A percentile compares a stretch with the other conserved stretches of the same genome.
Evolutionary conservation across 192 early-diverging fungal genomes (phyloP).

Genomic region (Mortierella alpina): DNA sequence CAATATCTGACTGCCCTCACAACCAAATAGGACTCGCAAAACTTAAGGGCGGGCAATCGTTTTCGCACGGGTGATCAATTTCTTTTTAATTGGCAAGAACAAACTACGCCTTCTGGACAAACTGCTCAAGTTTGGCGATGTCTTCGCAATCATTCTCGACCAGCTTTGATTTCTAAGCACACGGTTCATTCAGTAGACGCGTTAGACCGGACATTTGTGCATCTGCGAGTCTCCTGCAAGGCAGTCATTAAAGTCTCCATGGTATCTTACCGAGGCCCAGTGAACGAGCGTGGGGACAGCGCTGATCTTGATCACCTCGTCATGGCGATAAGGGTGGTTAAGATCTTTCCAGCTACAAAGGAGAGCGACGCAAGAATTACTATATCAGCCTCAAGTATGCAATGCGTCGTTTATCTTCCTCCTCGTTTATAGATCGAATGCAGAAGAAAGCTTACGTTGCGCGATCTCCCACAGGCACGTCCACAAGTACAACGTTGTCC

Average conservation of each 20-base stretch:
- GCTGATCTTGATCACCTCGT: constrained; percentile 33
- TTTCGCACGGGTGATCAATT: background rate
- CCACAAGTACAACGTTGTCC: constrained; percentile 36
- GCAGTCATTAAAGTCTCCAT: background rate
- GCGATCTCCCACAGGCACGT: constrained; percentile 40
- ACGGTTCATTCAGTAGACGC: too few relatives aligned
- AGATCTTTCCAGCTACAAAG: constrained; percentile 41
- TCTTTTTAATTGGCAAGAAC: background rate
- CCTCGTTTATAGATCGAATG: background rate
- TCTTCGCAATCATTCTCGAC: constrained; percentile 40
- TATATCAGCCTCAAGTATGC: background rate
- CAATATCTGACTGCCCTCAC: too few relatives aligned
- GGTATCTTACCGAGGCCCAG: constrained; percentile 32
- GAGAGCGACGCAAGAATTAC: too few relatives aligned
- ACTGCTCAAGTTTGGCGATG: constrained; percentile 21
- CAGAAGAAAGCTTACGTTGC: constrained; percentile 34
- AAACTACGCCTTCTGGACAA: too few relatives aligned
- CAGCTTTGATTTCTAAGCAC: constrained; percentile 30
- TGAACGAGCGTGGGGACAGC: constrained; percentile 43
- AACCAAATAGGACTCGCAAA: too few relatives aligned
- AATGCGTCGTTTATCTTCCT: background rate
- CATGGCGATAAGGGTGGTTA: constrained; percentile 40
- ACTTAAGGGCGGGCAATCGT: background rate
- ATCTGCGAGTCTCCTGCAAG: too few relatives aligned
- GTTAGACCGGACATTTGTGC: too few relatives aligned